Percentiles rank a stretch among this genome's conserved stretches.
These are phyloP conservation scores for Metarhizium humberi DNA, from an alignment of 2,329 filamentous ascomycete genomes.

Conservation along the genomic window DNA sequence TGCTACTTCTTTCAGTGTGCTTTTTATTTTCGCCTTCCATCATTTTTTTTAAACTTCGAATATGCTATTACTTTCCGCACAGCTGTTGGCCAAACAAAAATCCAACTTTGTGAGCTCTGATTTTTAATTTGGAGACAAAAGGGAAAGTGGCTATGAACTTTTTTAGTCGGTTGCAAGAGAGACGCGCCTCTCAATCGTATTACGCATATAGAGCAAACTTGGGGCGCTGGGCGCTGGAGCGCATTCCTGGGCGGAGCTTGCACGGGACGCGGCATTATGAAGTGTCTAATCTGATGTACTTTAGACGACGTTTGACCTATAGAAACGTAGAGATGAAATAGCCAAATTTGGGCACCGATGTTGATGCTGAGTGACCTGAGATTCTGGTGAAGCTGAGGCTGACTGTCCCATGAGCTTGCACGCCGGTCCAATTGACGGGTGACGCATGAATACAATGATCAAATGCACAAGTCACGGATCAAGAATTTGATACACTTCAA, in stretches of 20 bases:
- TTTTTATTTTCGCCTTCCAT: slow-evolving; percentile 7
- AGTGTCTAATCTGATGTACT: slow-evolving; percentile 30
- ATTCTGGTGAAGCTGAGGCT: background rate
- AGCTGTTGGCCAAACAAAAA: background rate
- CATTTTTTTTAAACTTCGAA: slow-evolving; percentile 11
- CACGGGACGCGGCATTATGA: slow-evolving; percentile 24
- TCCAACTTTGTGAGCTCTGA: background rate
- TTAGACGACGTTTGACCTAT: slow-evolving; percentile 28
- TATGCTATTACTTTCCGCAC: slow-evolving; percentile 12
- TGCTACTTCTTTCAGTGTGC: background rate
- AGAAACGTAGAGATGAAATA: slow-evolving; percentile 29
- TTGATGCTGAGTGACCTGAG: background rate
- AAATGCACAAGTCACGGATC: no score
- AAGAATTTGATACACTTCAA: no score
- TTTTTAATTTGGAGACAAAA: background rate
- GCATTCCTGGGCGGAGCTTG: slow-evolving; percentile 11
- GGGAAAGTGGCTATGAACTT: background rate
- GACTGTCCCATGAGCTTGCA: background rate
- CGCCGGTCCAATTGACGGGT: no score
- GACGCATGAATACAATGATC: no score
- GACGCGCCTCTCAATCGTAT: slow-evolving; percentile 16
- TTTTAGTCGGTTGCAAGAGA: slow-evolving; percentile 16
- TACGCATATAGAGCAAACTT: slow-evolving; percentile 27
- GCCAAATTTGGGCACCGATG: background rate
- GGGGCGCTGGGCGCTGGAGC: slow-evolving; percentile 25